These are phyloP conservation scores for Pisolithus sp. DNA, from an alignment of 768 basidiomycete genomes.

Conservation along the genomic window DNA sequence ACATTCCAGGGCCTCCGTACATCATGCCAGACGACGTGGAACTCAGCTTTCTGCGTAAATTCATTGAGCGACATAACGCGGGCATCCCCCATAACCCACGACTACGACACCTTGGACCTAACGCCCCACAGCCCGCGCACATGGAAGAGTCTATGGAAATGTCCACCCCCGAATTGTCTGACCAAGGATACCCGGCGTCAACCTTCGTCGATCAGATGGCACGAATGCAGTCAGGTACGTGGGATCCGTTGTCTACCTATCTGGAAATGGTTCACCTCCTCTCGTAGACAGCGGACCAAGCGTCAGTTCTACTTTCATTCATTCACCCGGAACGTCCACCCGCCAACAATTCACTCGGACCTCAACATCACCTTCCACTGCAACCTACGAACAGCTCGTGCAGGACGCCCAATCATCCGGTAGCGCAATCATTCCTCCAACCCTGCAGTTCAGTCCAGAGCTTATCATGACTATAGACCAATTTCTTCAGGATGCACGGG, in stretches of 20 bases:
- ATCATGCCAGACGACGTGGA: conserved; percentile 76
- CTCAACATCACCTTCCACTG: conserved; percentile 46
- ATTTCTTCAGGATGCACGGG: conserved; percentile 56
- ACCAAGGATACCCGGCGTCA: conserved; percentile 26
- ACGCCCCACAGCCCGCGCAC: conserved; percentile 22
- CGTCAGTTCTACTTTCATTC: conserved; percentile 26
- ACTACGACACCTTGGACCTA: conserved; percentile 47
- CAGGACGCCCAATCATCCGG: conserved; percentile 57
- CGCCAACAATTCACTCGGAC: conserved; percentile 35
- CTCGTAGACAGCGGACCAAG: conserved; percentile 21
- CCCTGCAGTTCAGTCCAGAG: conserved; percentile 1
- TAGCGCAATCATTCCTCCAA: conserved; percentile 27
- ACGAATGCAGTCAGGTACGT: conserved; percentile 30
- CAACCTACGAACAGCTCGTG: conserved; percentile 45
- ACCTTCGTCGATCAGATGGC: conserved; percentile 29
- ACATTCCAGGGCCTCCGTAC: conserved; percentile 79
- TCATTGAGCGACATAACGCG: conserved; percentile 73
- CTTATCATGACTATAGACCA: conserved; percentile 37
- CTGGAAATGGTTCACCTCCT: conserved; percentile 2
- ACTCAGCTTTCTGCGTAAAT: conserved; percentile 71
- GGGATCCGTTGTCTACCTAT: not conserved
- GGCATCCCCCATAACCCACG: conserved; percentile 77
- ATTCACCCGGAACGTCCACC: conserved; percentile 25
- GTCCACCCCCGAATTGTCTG: conserved; percentile 29
- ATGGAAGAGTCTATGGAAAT: conserved; percentile 30